A percentile compares a stretch with the other conserved stretches of the same genome.
Conservation (phyloP, 2,329 filamentous ascomycete genomes). For the Fusarium caatingaense region DNA sequence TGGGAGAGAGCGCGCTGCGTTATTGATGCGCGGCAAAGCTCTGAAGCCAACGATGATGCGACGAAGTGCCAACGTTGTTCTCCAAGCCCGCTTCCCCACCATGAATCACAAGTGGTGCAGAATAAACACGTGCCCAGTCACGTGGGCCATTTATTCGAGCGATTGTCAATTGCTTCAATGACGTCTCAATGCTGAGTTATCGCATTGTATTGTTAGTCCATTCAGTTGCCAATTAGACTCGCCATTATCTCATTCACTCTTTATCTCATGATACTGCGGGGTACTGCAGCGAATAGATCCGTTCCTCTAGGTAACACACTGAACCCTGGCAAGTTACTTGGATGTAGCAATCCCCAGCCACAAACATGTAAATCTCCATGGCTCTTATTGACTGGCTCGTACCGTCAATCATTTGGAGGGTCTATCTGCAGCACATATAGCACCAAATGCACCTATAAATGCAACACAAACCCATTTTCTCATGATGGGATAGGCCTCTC, state of each 20-base stretch:
- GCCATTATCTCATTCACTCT: not conserved
- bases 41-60: slow-evolving; percentile 45
- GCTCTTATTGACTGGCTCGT: not conserved
- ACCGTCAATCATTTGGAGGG: not conserved
- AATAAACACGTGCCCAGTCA: slow-evolving; percentile 25
- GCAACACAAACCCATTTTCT: not conserved
- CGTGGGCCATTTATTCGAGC: not conserved
- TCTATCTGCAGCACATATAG: not conserved
- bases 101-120: slow-evolving; percentile 22
- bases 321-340: not conserved
- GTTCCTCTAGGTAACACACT: not conserved
- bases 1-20: slow-evolving; percentile 28
- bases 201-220: not conserved
- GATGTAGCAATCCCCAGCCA: not conserved
- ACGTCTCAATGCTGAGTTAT: not conserved
- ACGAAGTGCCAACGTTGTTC: slow-evolving; percentile 46
- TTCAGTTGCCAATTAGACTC: not conserved
- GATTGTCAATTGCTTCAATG: slow-evolving; percentile 1
- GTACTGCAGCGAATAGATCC: not conserved
- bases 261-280: not conserved
- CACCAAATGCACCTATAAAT: not conserved
- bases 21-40: slow-evolving; percentile 44
- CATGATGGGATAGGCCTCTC: no score
- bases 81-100: slow-evolving; percentile 42
- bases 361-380: not conserved